phyloP scores from a whole-genome alignment of 1,284 basidiomycete genomes.

The Rhizoctonia solani region DNA sequence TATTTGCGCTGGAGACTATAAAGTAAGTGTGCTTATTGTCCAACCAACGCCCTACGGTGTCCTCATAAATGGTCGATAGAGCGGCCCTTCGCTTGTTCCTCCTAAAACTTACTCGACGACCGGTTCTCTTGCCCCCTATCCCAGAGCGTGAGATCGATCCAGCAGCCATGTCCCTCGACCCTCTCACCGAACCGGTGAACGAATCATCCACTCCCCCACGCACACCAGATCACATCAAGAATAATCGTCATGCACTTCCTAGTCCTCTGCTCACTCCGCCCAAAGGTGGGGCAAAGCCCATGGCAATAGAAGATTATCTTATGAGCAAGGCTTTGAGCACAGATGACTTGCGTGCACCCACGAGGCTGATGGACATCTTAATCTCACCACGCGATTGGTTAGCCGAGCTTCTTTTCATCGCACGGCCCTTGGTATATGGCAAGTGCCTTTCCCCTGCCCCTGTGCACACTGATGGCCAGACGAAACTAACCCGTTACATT shows the following conservation, averaged over 20 bases:
- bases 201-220: constrained; percentile 51
- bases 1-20: constrained; percentile 73
- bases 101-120: constrained; percentile 71
- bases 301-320: constrained; percentile 71
- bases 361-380: constrained; percentile 66
- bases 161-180: constrained; percentile 59
- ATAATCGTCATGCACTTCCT: constrained; percentile 61
- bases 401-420: constrained; percentile 65
- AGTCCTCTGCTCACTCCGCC: constrained; percentile 58
- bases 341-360: constrained; percentile 61
- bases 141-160: constrained; percentile 87
- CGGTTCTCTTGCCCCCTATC: constrained; percentile 72
- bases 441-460: constrained; percentile 40
- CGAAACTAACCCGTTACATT: constrained; percentile 42
- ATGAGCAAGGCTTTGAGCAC: constrained; percentile 76
- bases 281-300: constrained; percentile 41
- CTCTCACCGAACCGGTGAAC: constrained; percentile 56
- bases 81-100: constrained; percentile 71
- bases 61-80: constrained; percentile 50
- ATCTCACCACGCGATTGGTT: constrained; percentile 70
- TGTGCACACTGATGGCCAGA: background rate
- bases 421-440: constrained; percentile 78
- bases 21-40: constrained; percentile 61
- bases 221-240: constrained; percentile 75
- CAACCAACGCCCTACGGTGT: background rate